Percentiles rank a stretch among this genome's conserved stretches.
phyloP scores from a whole-genome alignment of 495 filamentous ascomycete genomes.

The Poronia punctata region DNA sequence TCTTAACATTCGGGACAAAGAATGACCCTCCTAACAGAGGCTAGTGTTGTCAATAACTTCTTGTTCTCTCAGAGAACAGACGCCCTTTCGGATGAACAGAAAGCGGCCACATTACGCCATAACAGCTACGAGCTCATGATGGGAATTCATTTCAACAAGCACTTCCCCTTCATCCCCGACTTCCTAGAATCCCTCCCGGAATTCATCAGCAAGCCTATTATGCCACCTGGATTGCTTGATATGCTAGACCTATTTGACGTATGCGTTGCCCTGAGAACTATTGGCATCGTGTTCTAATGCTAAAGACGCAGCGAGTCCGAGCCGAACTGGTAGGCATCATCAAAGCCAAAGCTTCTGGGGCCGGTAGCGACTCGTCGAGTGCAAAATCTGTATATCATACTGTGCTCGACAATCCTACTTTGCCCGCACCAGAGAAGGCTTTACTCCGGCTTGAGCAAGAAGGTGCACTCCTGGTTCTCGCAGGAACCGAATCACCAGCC shows the following conservation, averaged over 20 bases:
- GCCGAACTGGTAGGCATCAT: constrained; percentile 26
- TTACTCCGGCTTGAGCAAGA: constrained; percentile 34
- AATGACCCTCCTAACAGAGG: constrained; percentile 18
- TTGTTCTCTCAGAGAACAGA: constrained; percentile 31
- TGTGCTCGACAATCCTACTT: constrained; percentile 26
- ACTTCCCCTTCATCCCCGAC: constrained; percentile 34
- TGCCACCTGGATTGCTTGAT: constrained; percentile 34
- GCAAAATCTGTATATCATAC: constrained; percentile 31
- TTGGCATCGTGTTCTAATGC: constrained; percentile 16
- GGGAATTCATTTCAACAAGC: constrained; percentile 35
- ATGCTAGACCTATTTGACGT: constrained; percentile 32
- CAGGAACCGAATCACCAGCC: constrained; percentile 30
- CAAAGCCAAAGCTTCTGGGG: constrained; percentile 24
- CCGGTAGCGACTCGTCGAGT: constrained; percentile 14
- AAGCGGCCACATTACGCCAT: constrained; percentile 25
- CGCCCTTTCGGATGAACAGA: constrained; percentile 26
- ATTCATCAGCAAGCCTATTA: constrained; percentile 30
- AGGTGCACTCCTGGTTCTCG: constrained; percentile 28
- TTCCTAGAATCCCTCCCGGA: constrained; percentile 31
- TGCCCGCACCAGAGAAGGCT: constrained; percentile 29
- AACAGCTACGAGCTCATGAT: constrained; percentile 31
- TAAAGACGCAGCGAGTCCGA: constrained; percentile 28
- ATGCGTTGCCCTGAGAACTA: constrained; percentile 17
- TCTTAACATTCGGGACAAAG: constrained; percentile 6
- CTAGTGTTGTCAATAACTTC: constrained; percentile 33